Conservation (phyloP, 768 basidiomycete genomes). For the Panaeolus cyanescens region DNA sequence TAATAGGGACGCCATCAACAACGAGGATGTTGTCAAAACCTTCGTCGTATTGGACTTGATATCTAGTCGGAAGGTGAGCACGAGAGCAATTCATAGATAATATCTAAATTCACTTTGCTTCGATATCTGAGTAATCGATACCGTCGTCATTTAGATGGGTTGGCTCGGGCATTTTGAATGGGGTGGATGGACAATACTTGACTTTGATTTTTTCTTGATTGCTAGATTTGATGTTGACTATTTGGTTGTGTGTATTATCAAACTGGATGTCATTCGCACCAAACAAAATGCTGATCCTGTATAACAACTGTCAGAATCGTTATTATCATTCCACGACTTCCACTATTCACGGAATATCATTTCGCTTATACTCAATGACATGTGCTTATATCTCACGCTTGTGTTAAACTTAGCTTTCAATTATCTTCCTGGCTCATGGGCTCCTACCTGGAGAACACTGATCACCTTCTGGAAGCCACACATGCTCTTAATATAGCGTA, state of each 20-base stretch:
- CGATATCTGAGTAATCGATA: conserved; percentile 89
- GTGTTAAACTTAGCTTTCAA: too few species aligned
- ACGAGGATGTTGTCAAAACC: conserved; percentile 91
- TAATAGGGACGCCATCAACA: conserved; percentile 89
- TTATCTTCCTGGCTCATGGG: too few species aligned
- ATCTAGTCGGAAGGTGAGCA: conserved; percentile 47
- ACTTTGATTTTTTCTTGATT: conserved; percentile 17
- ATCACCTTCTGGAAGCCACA: too few species aligned
- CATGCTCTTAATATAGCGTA: too few species aligned
- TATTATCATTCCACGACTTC: too few species aligned
- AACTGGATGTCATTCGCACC: neutral
- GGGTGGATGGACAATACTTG: conserved; percentile 16
- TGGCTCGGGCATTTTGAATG: conserved; percentile 46
- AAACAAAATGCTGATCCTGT: neutral
- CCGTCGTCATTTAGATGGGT: conserved; percentile 53
- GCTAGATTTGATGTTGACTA: neutral
- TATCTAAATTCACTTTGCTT: conserved; percentile 63
- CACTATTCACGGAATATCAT: too few species aligned
- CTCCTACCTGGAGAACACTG: too few species aligned
- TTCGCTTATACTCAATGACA: too few species aligned
- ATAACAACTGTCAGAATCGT: too few species aligned
- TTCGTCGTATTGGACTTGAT: conserved; percentile 81
- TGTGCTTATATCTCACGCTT: too few species aligned
- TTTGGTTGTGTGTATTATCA: conserved; percentile 2
- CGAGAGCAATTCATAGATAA: neutral